phyloP scores from a whole-genome alignment of 176 grass and related monocot genomes.

The Calamus simplicifolius region DNA sequence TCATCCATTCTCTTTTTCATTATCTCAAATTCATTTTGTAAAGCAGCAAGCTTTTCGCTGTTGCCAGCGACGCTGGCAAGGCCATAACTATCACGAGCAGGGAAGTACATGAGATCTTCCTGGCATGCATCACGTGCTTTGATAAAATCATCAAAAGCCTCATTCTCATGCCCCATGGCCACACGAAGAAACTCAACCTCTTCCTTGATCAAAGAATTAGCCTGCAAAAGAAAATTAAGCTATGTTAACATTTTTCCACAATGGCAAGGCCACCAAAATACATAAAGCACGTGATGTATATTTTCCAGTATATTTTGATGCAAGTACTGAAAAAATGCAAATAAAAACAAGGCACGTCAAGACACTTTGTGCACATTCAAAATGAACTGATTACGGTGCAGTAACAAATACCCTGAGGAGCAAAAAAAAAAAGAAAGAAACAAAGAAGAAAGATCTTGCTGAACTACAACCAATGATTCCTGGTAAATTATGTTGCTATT shows the following conservation, averaged over 20 bases:
- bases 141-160: conserved; percentile 76
- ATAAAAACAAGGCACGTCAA: not conserved
- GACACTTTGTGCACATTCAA: no score
- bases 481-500: no score
- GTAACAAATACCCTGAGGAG: not conserved
- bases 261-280: not conserved
- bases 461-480: no score
- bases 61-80: conserved; percentile 74
- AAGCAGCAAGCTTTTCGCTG: conserved; percentile 59
- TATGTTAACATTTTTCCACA: conserved; percentile 2
- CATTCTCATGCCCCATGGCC: conserved; percentile 79
- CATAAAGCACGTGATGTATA: not conserved
- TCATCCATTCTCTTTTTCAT: conserved; percentile 87
- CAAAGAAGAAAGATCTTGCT: not conserved
- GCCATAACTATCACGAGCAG: conserved; percentile 56
- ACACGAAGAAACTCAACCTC: conserved; percentile 58
- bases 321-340: not conserved
- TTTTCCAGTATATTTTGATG: not conserved
- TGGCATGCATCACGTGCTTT: conserved; percentile 85
- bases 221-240: conserved; percentile 30
- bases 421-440: conserved; percentile 1
- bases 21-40: conserved; percentile 87
- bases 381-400: no score
- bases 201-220: conserved; percentile 66
- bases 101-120: conserved; percentile 93